phyloP scores from a whole-genome alignment of 768 basidiomycete genomes.

The Amanita exitialis region DNA sequence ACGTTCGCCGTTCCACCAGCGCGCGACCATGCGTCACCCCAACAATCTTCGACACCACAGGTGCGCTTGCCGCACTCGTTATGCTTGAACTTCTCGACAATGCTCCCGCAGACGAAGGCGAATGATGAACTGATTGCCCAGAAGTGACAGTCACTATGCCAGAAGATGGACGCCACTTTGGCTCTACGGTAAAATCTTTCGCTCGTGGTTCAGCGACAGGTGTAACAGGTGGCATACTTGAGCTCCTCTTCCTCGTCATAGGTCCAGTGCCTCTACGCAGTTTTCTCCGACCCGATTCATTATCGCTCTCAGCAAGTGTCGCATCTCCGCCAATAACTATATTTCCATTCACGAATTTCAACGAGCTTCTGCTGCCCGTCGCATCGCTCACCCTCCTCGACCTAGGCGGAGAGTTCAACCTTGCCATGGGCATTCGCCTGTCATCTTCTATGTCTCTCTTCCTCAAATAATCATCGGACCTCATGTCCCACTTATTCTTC shows the following conservation, averaged over 20 bases:
- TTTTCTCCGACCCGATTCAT: background rate
- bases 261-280: background rate
- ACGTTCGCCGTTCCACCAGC: conserved; percentile 9
- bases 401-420: conserved; percentile 1
- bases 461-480: conserved; percentile 17
- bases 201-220: background rate
- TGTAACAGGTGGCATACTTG: conserved; percentile 8
- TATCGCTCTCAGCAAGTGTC: background rate
- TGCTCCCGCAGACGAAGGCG: background rate
- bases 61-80: conserved; percentile 20
- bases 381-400: background rate
- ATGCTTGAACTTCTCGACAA: conserved; percentile 23
- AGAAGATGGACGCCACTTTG: background rate
- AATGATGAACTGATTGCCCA: background rate
- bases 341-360: background rate
- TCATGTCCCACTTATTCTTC: conserved; percentile 7
- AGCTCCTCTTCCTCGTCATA: conserved; percentile 11
- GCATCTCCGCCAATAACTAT: background rate
- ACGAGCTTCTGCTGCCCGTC: background rate
- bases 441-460: conserved; percentile 1
- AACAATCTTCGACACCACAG: conserved; percentile 8
- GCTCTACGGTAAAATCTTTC: background rate
- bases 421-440: background rate
- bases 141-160: background rate
- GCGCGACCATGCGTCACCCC: conserved; percentile 13